Evolutionary conservation across 495 filamentous ascomycete species (phyloP).

Genomic region (Podospora didyma): DNA sequence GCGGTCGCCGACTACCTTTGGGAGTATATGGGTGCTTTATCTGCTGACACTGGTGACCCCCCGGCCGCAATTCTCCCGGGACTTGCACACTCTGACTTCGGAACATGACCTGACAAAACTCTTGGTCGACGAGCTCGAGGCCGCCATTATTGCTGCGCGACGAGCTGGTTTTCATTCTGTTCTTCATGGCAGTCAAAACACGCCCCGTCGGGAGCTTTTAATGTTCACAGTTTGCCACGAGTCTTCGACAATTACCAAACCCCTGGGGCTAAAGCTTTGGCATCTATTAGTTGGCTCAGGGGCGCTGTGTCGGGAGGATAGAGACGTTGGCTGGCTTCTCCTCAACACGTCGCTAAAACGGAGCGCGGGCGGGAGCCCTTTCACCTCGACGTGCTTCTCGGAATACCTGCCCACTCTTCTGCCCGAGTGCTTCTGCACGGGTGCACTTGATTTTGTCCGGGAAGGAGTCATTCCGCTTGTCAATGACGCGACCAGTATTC

Average conservation of each 20-base stretch:
- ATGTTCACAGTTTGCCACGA: slow-evolving; percentile 52
- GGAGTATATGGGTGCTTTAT: slow-evolving; percentile 68
- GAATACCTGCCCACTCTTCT: slow-evolving; percentile 62
- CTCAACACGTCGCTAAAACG: slow-evolving; percentile 50
- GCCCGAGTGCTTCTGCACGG: slow-evolving; percentile 60
- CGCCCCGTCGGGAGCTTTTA: slow-evolving; percentile 58
- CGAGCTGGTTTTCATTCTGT: slow-evolving; percentile 34
- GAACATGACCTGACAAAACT: slow-evolving; percentile 43
- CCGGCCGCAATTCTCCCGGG: slow-evolving; percentile 25
- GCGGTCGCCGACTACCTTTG: slow-evolving; percentile 42
- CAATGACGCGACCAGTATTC: slow-evolving; percentile 32
- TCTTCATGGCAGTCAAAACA: slow-evolving; percentile 32
- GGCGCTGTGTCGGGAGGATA: slow-evolving; percentile 50
- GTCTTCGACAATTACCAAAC: slow-evolving; percentile 55
- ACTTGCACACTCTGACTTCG: slow-evolving; percentile 35
- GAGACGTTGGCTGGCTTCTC: slow-evolving; percentile 62
- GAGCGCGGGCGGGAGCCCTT: slow-evolving; percentile 49
- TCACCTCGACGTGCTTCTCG: slow-evolving; percentile 61
- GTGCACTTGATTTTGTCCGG: slow-evolving; percentile 63
- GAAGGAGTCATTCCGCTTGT: slow-evolving; percentile 37
- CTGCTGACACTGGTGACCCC: slow-evolving; percentile 46
- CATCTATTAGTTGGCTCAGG: slow-evolving; percentile 59
- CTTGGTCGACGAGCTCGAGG: slow-evolving; percentile 47
- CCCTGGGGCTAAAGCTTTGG: slow-evolving; percentile 64
- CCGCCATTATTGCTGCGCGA: slow-evolving; percentile 30